Conservation (phyloP, 2,329 filamentous ascomycete genomes). For the Cladosporium sp. region DNA sequence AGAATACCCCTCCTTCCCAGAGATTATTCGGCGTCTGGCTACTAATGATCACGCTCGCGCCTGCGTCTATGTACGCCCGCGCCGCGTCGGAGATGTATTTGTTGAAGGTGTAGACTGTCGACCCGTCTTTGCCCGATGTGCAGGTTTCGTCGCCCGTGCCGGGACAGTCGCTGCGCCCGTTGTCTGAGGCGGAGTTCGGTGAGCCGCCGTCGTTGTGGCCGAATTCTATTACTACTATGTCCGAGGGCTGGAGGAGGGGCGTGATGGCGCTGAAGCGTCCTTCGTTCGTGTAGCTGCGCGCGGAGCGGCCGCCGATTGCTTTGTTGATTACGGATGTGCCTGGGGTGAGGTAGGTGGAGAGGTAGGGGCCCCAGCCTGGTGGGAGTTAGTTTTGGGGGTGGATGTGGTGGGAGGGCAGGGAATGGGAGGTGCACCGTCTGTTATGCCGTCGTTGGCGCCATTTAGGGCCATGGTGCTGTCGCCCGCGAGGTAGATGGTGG, state of each 20-base stretch:
- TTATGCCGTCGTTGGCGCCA: constrained; percentile 37
- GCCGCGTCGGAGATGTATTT: constrained; percentile 57
- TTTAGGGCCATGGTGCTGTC: constrained; percentile 58
- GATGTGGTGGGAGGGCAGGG: background rate
- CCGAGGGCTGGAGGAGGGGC: constrained; percentile 49
- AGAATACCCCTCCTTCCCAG: constrained; percentile 54
- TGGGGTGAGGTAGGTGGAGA: constrained; percentile 47
- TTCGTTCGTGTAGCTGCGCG: constrained; percentile 62
- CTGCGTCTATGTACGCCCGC: constrained; percentile 49
- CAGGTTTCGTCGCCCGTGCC: constrained; percentile 53
- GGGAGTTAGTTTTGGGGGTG: background rate
- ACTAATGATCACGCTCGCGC: constrained; percentile 57
- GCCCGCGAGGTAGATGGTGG: constrained; percentile 53
- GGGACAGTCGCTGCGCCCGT: constrained; percentile 56
- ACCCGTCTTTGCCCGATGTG: constrained; percentile 38
- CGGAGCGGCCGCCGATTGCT: constrained; percentile 61
- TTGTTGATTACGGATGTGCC: constrained; percentile 53
- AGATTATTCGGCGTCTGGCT: constrained; percentile 59
- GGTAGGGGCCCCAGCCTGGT: constrained; percentile 58
- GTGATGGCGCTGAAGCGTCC: constrained; percentile 58
- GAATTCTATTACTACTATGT: constrained; percentile 67
- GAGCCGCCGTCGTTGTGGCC: constrained; percentile 68
- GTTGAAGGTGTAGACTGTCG: constrained; percentile 55
- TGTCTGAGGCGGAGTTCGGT: constrained; percentile 48
- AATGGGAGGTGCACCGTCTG: background rate